These are phyloP conservation scores for Nitzschia sp. DNA, from an alignment of 108 stramenopile genomes.

Conservation along the genomic window DNA sequence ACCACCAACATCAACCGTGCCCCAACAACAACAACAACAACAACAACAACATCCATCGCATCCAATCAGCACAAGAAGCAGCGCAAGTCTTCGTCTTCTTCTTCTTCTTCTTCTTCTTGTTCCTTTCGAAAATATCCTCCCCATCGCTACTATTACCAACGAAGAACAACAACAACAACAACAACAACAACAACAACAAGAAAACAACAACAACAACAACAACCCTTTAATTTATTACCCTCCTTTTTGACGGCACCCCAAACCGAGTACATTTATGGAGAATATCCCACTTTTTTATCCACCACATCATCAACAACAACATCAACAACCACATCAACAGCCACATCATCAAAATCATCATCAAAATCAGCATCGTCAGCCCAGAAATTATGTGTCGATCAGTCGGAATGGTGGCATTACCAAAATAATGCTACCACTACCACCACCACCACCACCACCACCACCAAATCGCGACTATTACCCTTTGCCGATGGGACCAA, in stretches of 20 bases:
- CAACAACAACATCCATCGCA: no score
- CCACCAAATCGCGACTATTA: slow-evolving; percentile 2
- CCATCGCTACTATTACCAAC: slow-evolving; percentile 63
- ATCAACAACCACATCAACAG: no score
- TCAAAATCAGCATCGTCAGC: slow-evolving; percentile 8
- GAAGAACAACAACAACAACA: neutral
- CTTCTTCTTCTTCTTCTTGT: slow-evolving; percentile 24
- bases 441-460: no score
- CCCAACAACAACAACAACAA: no score
- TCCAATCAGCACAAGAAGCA: no score
- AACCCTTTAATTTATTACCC: no score
- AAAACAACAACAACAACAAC: no score
- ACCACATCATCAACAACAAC: neutral
- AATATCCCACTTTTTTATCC: slow-evolving; percentile 48
- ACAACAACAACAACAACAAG: no score
- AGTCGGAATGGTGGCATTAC: slow-evolving; percentile 58
- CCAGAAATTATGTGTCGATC: slow-evolving; percentile 66
- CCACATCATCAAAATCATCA: no score
- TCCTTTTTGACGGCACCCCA: slow-evolving; percentile 57
- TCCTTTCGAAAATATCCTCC: slow-evolving; percentile 69
- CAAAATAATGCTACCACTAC: neutral
- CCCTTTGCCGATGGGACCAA: slow-evolving; percentile 90
- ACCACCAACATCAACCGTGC: no score
- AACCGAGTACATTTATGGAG: slow-evolving; percentile 75
- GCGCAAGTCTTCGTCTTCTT: neutral